Evolutionary conservation across 78 protist species (phyloP), one percentile per base, ranked within the genome.

Genomic region (Dictyostelium intermedium): DNA sequence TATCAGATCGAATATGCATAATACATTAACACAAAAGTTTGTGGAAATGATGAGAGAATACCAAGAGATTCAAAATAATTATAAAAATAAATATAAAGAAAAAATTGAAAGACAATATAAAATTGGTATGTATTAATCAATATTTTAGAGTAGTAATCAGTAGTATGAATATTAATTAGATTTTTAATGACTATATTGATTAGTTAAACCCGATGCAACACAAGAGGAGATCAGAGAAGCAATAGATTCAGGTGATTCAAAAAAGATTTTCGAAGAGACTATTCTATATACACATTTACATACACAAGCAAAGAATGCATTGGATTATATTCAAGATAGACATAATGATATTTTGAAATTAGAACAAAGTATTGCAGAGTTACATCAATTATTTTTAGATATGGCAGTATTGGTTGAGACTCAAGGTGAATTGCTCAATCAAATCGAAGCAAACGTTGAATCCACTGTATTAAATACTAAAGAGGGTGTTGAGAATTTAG

Each of bases 381-480:
- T 98, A 78, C 97, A 98, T 91, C 96, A 96, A 63, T 83, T 98
- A 37, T 97, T 97, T 69, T 34, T 91, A 20, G 99, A 98, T 78
- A 96, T 98, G 96, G 96, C 98, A 11, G 91, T 94, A 9, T 84
- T 97, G 23, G 97, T 97, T 35, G 92, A 93, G 35, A 61, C 37
- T 41, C 98, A 97, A 84, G 97, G 97, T 66, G 98, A 97, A 84
- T 35, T 95, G 45, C 39, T 97, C n/a, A 96, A 97, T 91, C 82
- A 76, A 41, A 92, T 97, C 34, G 98, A 96, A 43, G 83, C 72
- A 76, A 95, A 93, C 30, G 98, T 97, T 14, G 85, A 77, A n/a
- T 79, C 95, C 41, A 47, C 94, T 7, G 96, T 96, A 11, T 32
- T 92, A 47, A 96, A 95, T 61, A 85, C 91, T 5, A 96, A 81